Evolutionary conservation across 83 land plant genomes (phyloP), one percentile per base, ranked within the genome.

Genomic region (Picea mariana): DNA sequence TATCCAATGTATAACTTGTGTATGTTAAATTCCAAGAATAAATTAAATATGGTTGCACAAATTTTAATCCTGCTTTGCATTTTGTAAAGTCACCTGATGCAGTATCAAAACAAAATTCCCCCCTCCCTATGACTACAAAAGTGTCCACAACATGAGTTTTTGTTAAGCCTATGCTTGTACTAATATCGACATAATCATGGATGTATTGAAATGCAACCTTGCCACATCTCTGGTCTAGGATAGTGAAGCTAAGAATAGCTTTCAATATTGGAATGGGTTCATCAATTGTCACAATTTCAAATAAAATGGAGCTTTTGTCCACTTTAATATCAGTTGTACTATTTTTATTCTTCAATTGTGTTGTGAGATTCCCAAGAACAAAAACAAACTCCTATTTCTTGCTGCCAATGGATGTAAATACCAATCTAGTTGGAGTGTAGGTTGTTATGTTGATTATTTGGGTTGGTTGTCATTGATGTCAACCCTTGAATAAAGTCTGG

Each of bases 271-370:
- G 76, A 21, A 87, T 79, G 8, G 75, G 67, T 58, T 86, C 88
- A 75, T 86, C 75, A 0, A 84, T 31, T 12, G 87, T 86, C n/a
- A 86, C 67, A 31, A 85, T 85, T 38, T 85, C 55, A 58, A 77
- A 82, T 38, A 85, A 20, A 78, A 92, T 96, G 75, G 96, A 93
- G 84, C 84, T 86, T 17, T 98, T 91, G 79, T 95, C 98, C 24
- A 93, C 95, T 93, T 96, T 96, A 47, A 96, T 68, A 85, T 96
- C 98, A 68, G 91, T 84, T n/a, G 99, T 96, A 82, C 95, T 55
- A 77, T 96, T 96, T 79, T 93, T 90, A 81, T 88, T 89, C 85
- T 87, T 92, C 80, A 96, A 82, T 81, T 93, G 92, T 65, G 98
- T 89, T 49, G 69, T 92, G 24, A 96, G 81, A 87, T 96, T 95